Base-by-base conservation (phyloP, 2,329 filamentous ascomycete species). In the Ilyonectria sp. region DNA sequence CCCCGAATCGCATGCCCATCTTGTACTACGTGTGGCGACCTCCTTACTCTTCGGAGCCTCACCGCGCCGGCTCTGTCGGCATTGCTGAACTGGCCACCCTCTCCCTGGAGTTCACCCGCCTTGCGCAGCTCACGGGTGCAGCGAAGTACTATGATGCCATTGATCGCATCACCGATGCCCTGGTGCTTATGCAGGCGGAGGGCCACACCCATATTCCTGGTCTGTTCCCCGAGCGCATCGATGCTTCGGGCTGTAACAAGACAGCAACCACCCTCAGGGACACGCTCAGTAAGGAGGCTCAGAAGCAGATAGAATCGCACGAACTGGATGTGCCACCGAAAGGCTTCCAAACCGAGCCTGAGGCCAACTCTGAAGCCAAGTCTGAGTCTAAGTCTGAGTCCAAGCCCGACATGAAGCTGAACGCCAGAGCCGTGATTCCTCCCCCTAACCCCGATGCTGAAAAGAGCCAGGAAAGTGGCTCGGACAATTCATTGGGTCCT, bases 1-100 rank as follows among this genome's bases (percentile, higher is more conserved):
- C 95, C 0, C 95, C 95, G 1, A 98, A 98, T 79, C 90, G 94
- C 73, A 97, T 98, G 93, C 95, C 95, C 3, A 82, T 94, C 6
- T 87, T 94, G 6, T 94, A 91, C 80, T 97, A 95, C 81, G 84
- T 87, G 69, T 97, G 93, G 93, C 88, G 89, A 74, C 93, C 92
- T 71, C 82, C 86, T 17, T 89, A 85, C 74, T 87, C 88, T 10
- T 89, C 87, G 4, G 87, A 91, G 71, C 88, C 90, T 7, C 91
- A 90, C 73, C 86, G 87, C 26, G 93, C 93, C 1, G 82, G 84
- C 65, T 81, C 77, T 55, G 87, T 88, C n/a, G 83, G 87, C 74
- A 80, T 91, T 35, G 90, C 90, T n/a, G 93, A 96, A 79, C 79
- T 96, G 35, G 95, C 92, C 2, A 93, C 93, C 11, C 83, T 98